These are phyloP conservation scores for Neurospora sp. DNA, from an alignment of 495 filamentous ascomycete genomes.

Conservation along the genomic window DNA sequence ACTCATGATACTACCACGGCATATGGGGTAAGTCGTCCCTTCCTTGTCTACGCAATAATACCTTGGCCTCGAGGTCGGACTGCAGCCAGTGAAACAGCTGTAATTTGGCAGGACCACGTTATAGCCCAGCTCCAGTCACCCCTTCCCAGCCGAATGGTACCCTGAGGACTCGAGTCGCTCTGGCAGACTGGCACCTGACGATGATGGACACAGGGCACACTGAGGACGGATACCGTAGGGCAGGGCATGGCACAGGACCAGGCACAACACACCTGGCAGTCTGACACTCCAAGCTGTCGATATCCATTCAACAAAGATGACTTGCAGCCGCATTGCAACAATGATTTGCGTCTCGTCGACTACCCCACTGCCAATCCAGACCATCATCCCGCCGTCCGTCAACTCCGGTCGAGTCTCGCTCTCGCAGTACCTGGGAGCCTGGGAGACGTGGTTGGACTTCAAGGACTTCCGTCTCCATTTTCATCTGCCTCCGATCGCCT, in stretches of 20 bases:
- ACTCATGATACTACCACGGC: background rate
- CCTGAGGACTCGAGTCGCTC: background rate
- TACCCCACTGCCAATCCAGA: background rate
- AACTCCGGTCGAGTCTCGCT: background rate
- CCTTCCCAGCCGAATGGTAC: background rate
- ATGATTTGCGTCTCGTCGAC: background rate
- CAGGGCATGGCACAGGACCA: background rate
- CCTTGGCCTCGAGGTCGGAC: background rate
- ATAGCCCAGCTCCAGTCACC: background rate
- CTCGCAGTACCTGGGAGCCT: background rate
- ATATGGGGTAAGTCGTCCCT: background rate
- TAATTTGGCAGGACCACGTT: background rate
- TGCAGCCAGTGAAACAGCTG: background rate
- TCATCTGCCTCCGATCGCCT: background rate
- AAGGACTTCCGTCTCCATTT: background rate
- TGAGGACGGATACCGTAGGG: background rate
- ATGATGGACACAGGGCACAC: background rate
- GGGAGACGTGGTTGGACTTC: background rate
- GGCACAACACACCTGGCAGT: background rate
- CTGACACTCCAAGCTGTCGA: background rate
- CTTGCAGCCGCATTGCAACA: background rate
- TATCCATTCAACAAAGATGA: background rate
- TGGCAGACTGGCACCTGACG: background rate
- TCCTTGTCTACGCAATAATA: background rate
- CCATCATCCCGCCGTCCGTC: background rate